A percentile compares a stretch with the other conserved stretches of the same genome.
Evolutionary conservation across 2,329 filamentous ascomycete species (phyloP).

Genomic region (Pseudogymnoascus sp.): DNA sequence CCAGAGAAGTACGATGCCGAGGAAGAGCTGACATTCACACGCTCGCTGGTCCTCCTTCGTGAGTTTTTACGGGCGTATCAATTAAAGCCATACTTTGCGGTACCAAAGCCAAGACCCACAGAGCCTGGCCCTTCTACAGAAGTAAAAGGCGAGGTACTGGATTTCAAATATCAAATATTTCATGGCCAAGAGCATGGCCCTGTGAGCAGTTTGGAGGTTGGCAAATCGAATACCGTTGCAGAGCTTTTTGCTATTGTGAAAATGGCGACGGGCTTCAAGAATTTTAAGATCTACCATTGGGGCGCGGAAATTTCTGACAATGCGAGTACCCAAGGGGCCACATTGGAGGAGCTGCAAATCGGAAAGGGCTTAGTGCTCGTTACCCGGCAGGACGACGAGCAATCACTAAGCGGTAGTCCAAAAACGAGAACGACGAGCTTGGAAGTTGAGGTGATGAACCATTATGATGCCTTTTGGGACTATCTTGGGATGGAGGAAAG

Average conservation of each 20-base stretch:
- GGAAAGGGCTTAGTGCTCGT: slow-evolving; percentile 58
- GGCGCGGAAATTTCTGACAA: slow-evolving; percentile 57
- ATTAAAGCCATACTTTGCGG: slow-evolving; percentile 49
- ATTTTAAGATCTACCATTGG: slow-evolving; percentile 63
- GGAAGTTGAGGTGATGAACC: slow-evolving; percentile 69
- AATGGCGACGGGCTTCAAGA: slow-evolving; percentile 64
- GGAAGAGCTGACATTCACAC: slow-evolving; percentile 56
- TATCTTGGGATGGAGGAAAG: slow-evolving; percentile 67
- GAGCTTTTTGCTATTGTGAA: slow-evolving; percentile 61
- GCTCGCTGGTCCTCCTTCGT: slow-evolving; percentile 60
- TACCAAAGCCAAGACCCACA: slow-evolving; percentile 42
- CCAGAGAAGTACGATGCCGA: slow-evolving; percentile 40
- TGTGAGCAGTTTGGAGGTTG: slow-evolving; percentile 56
- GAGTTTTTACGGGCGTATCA: slow-evolving; percentile 60
- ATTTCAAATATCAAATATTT: slow-evolving; percentile 68
- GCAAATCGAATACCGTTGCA: slow-evolving; percentile 59
- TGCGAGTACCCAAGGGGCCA: slow-evolving; percentile 49
- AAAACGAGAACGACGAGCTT: slow-evolving; percentile 51
- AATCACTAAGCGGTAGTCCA: slow-evolving; percentile 35
- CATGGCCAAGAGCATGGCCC: slow-evolving; percentile 51
- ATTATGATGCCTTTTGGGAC: slow-evolving; percentile 77
- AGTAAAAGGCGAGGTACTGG: slow-evolving; percentile 46
- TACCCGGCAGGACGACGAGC: slow-evolving; percentile 45
- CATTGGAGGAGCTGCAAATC: slow-evolving; percentile 60
- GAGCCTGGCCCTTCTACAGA: slow-evolving; percentile 34